These are phyloP conservation scores for Scheffersomyces stambukii DNA, from an alignment of 1,139 yeast genomes.

Conservation along the genomic window DNA sequence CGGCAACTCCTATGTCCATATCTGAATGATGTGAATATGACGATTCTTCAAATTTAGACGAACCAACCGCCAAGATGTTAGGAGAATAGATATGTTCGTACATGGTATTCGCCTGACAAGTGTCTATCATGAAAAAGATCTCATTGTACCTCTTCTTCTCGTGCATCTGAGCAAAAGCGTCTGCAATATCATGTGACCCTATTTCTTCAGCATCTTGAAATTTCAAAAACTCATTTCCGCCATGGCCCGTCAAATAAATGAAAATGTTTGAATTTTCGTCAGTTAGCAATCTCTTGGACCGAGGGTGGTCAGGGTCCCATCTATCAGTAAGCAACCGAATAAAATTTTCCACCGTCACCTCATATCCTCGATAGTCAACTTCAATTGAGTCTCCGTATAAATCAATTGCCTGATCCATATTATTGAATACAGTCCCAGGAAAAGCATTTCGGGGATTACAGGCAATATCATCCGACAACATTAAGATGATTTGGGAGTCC, in stretches of 20 bases:
- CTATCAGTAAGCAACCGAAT: slow-evolving; percentile 86
- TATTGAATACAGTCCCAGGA: slow-evolving; percentile 94
- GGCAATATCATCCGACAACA: slow-evolving; percentile 96
- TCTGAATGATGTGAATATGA: slow-evolving; percentile 96
- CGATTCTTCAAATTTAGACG: slow-evolving; percentile 84
- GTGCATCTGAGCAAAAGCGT: slow-evolving; percentile 96
- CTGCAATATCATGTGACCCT: slow-evolving; percentile 92
- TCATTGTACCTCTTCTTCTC: slow-evolving; percentile 94
- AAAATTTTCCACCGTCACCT: slow-evolving; percentile 95
- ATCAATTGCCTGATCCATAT: slow-evolving; percentile 90
- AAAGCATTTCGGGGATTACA: slow-evolving; percentile 95
- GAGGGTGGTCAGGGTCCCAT: slow-evolving; percentile 92
- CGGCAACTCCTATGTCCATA: slow-evolving; percentile 94
- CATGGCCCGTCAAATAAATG: slow-evolving; percentile 96
- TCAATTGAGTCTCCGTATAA: slow-evolving; percentile 92
- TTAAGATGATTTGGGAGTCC: slow-evolving; percentile 91
- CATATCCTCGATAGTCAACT: slow-evolving; percentile 96
- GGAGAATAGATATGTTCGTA: slow-evolving; percentile 90
- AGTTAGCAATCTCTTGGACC: slow-evolving; percentile 83
- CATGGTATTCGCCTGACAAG: slow-evolving; percentile 99
- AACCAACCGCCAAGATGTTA: slow-evolving; percentile 88
- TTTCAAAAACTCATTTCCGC: slow-evolving; percentile 94
- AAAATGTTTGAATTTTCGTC: slow-evolving; percentile 93
- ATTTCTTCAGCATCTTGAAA: slow-evolving; percentile 99
- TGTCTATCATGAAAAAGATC: slow-evolving; percentile 94